Evolutionary conservation across 768 basidiomycete genomes (phyloP).

Genomic region (Trichaptum fuscoviolaceum): DNA sequence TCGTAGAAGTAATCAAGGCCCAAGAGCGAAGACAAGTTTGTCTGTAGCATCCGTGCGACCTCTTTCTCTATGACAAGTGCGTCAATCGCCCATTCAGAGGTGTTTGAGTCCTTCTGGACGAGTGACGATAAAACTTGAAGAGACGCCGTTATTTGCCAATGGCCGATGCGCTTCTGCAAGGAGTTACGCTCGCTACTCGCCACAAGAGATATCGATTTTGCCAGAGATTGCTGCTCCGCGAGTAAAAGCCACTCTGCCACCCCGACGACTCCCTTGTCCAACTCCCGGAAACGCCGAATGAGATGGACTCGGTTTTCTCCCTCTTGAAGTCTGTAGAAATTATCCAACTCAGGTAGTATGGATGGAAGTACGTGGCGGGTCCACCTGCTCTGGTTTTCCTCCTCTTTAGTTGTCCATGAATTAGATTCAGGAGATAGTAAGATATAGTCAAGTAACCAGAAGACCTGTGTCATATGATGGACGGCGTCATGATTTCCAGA

Average conservation of each 20-base stretch:
- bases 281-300: conserved; percentile 44
- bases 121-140: conserved; percentile 48
- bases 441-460: conserved; percentile 50
- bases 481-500: conserved; percentile 48
- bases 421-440: conserved; percentile 36
- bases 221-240: conserved; percentile 57
- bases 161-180: conserved; percentile 34
- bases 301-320: conserved; percentile 49
- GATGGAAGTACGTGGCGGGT: conserved; percentile 49
- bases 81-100: conserved; percentile 38
- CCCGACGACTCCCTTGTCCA: conserved; percentile 54
- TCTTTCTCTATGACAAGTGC: conserved; percentile 41
- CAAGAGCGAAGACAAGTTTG: conserved; percentile 1
- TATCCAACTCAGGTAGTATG: conserved; percentile 45
- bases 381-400: conserved; percentile 42
- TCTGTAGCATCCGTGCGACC: conserved; percentile 31
- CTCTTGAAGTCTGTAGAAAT: conserved; percentile 54
- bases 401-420: conserved; percentile 14
- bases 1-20: conserved; percentile 1
- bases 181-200: conserved; percentile 22
- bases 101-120: conserved; percentile 31
- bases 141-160: conserved; percentile 44
- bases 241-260: conserved; percentile 65
- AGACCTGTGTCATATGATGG: conserved; percentile 49
- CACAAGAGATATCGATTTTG: conserved; percentile 32